A percentile compares a stretch with the other conserved stretches of the same genome.
Evolutionary conservation across 371 early-diverging fungal genomes (phyloP).

Genomic region (Actinomortierella ambigua): DNA sequence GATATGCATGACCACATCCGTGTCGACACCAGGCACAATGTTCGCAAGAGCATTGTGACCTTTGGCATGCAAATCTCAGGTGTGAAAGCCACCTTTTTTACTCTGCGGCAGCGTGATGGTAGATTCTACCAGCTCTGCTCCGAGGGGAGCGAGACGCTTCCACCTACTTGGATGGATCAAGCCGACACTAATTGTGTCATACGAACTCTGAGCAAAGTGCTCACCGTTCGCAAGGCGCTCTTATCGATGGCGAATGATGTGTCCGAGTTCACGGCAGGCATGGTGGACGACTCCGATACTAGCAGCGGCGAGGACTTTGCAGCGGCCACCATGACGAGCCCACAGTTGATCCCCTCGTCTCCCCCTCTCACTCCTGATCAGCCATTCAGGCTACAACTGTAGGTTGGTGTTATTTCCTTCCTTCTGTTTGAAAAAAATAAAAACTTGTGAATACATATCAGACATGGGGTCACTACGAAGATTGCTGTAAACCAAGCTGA

Average conservation of each 20-base stretch:
- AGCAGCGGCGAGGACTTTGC: neutral
- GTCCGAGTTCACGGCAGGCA: no score
- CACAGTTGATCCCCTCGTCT: neutral
- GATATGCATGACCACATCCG: slow-evolving; percentile 13
- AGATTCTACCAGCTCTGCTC: slow-evolving; percentile 12
- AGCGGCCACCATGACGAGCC: slow-evolving; percentile 1
- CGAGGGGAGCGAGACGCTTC: slow-evolving; percentile 7
- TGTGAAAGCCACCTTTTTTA: slow-evolving; percentile 8
- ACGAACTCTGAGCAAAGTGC: neutral
- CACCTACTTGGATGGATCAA: slow-evolving; percentile 6
- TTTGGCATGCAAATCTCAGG: slow-evolving; percentile 14
- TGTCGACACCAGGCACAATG: slow-evolving; percentile 3
- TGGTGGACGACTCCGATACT: neutral
- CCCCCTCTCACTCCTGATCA: no score
- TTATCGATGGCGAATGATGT: neutral
- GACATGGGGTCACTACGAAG: no score
- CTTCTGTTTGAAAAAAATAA: no score
- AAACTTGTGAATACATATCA: no score
- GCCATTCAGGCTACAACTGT: no score
- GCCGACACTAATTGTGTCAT: slow-evolving; percentile 2
- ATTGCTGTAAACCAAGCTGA: no score
- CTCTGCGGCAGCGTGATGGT: slow-evolving; percentile 10
- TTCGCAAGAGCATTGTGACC: neutral
- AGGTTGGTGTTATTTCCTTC: no score
- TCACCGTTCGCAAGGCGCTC: neutral